phyloP scores from a whole-genome alignment of 495 filamentous ascomycete genomes.

The Aspergillus haitiensis region DNA sequence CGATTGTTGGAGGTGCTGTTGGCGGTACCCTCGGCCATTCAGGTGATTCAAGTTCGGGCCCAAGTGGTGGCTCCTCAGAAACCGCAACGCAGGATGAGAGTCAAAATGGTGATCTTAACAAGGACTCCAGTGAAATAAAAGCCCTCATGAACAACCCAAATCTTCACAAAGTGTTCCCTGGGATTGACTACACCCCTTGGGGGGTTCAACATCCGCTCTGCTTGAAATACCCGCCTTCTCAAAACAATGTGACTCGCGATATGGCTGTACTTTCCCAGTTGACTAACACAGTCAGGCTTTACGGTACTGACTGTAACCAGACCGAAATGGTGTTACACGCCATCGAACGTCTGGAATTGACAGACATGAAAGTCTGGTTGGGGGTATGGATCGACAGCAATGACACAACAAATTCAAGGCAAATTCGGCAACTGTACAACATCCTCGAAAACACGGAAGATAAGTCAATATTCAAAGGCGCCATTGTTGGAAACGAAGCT shows the following conservation, averaged over 20 bases:
- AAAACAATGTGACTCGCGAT: conserved; percentile 93
- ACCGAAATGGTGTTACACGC: conserved; percentile 91
- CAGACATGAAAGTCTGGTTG: conserved; percentile 87
- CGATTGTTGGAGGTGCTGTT: conserved; percentile 74
- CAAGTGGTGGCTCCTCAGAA: conserved; percentile 13
- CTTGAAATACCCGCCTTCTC: conserved; percentile 70
- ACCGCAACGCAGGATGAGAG: conserved; percentile 46
- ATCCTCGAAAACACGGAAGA: conserved; percentile 69
- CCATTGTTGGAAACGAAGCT: conserved; percentile 94
- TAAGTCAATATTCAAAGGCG: conserved; percentile 69
- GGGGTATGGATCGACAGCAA: conserved; percentile 93
- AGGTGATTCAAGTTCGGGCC: conserved; percentile 18
- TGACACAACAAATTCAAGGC: conserved; percentile 76
- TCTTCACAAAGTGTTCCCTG: conserved; percentile 91
- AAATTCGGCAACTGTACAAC: conserved; percentile 76
- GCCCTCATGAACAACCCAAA: conserved; percentile 73
- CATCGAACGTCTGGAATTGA: conserved; percentile 69
- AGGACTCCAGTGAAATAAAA: conserved; percentile 78
- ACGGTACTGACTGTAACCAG: conserved; percentile 98
- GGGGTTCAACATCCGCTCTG: conserved; percentile 90
- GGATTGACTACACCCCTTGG: conserved; percentile 95
- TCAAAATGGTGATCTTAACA: conserved; percentile 66
- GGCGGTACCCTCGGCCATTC: conserved; percentile 65
- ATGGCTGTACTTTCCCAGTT: conserved; percentile 88
- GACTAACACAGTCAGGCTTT: conserved; percentile 85